Base-by-base conservation (phyloP, 352 stramenopile species). In the Globisporangium echinulatum region DNA sequence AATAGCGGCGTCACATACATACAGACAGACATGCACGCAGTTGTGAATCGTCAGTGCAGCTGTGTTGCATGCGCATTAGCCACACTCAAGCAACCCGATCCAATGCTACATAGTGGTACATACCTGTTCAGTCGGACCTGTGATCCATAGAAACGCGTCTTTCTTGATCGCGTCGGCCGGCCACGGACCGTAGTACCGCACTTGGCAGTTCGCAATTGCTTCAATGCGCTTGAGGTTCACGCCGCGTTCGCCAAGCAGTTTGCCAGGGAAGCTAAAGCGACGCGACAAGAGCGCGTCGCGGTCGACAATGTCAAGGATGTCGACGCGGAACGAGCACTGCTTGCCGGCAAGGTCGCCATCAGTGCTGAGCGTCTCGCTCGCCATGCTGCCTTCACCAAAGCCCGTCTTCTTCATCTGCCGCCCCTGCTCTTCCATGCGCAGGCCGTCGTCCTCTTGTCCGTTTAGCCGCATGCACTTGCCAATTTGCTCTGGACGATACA, bases 221-320 rank as follows among this genome's bases (percentile, higher is more conserved):
- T 81, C 72, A 9, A 81, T 78, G 14, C 65, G 76, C 67, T 91
- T 91, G 37, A 90, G 59, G 58, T 88, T 62, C 14, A 91, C 72
- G 1, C 74, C 82, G 10, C 79, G 69, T 59, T 89, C 74, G 7
- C 82, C 82, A 7, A 91, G 37, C 17, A 91, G 59, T 53, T 80
- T 81, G 0, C 78, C 77, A 4, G 70, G 61, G 38, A 91, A 88
- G 55, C 85, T 80, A 40, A 92, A 92, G 61, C 64, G 75, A 3
- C 71, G 69, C n/a, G 74, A 82, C 39, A 69, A 25, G 15, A 91
- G 55, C 15, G 77, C 71, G 43, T 67, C 67, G 3, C 19, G 43
- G 44, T 73, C 67, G 6, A 77, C 53, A n/a, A 80, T 59, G 38
- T 80, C 67, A 0, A 66, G 43, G 4, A 80, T 53, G 13, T 59